phyloP scores from a whole-genome alignment of 306 rosid species.

The Prinsepia uniflora region DNA sequence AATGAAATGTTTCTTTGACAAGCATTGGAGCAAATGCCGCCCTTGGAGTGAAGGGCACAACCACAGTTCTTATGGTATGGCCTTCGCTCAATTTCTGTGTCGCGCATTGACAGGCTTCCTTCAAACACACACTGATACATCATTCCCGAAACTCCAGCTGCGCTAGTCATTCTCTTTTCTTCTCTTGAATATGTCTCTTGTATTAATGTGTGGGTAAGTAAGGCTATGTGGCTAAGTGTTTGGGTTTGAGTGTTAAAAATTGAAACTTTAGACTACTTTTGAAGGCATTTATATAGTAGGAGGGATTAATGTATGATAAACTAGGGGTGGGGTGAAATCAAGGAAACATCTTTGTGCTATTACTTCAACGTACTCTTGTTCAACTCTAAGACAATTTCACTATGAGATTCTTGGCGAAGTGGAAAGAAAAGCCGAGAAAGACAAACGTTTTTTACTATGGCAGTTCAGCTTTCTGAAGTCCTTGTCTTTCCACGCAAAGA shows the following conservation, averaged over 20 bases:
- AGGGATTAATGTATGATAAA: not conserved
- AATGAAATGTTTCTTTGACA: conserved; percentile 26
- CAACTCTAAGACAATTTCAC: not conserved
- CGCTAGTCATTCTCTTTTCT: conserved; percentile 24
- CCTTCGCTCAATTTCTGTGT: conserved; percentile 49
- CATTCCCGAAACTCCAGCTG: not conserved
- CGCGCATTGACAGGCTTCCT: conserved; percentile 34
- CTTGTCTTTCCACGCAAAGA: conserved; percentile 36
- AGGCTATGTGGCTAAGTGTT: not conserved
- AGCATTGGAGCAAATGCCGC: not conserved
- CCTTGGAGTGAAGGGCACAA: conserved; percentile 29
- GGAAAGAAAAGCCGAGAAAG: not conserved
- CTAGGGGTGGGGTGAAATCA: conserved; percentile 8
- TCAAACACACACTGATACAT: conserved; percentile 14
- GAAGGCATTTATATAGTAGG: conserved; percentile 5
- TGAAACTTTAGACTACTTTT: conserved; percentile 25
- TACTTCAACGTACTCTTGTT: conserved; percentile 4
- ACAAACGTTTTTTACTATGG: not conserved
- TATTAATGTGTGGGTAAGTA: not conserved
- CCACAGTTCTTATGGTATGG: conserved; percentile 54
- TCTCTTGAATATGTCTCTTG: no score
- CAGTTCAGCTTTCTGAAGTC: conserved; percentile 29
- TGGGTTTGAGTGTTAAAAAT: conserved; percentile 7
- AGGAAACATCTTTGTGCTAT: conserved; percentile 1
- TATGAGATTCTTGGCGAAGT: not conserved